phyloP scores from a whole-genome alignment of 2,329 filamentous ascomycete species.

The Ophidiomyces ophidiicola region DNA sequence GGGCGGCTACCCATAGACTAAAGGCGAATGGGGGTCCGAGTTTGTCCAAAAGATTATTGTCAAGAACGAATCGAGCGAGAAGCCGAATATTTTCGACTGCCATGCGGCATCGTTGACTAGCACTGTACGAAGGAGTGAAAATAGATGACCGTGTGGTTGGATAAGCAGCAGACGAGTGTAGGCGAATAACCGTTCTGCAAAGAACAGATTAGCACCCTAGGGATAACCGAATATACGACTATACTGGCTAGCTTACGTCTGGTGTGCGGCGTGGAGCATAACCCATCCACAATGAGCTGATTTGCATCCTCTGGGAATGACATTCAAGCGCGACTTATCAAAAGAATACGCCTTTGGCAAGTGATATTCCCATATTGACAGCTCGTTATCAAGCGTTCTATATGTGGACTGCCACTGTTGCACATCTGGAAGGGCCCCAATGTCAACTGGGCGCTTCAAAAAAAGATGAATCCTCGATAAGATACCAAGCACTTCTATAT shows the following conservation, averaged over 20 bases:
- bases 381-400: constrained; percentile 66
- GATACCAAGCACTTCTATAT: constrained; percentile 79
- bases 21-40: constrained; percentile 86
- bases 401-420: constrained; percentile 83
- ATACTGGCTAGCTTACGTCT: constrained; percentile 48
- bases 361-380: constrained; percentile 72
- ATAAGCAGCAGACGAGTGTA: constrained; percentile 87
- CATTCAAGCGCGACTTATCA: constrained; percentile 65
- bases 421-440: constrained; percentile 69
- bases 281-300: constrained; percentile 71
- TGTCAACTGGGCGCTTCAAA: constrained; percentile 78
- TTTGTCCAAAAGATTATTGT: constrained; percentile 61
- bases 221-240: neutral
- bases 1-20: constrained; percentile 80
- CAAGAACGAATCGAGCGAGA: constrained; percentile 64
- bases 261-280: constrained; percentile 82
- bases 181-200: constrained; percentile 60
- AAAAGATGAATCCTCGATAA: constrained; percentile 80
- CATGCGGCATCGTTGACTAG: constrained; percentile 67
- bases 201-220: constrained; percentile 12
- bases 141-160: constrained; percentile 78
- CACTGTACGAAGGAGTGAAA: constrained; percentile 78
- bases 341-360: constrained; percentile 66
- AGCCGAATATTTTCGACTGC: constrained; percentile 74
- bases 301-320: constrained; percentile 51